A percentile compares a stretch with the other conserved stretches of the same genome.
phyloP scores from a whole-genome alignment of 768 basidiomycete genomes.

The Termitomyces titanicus region DNA sequence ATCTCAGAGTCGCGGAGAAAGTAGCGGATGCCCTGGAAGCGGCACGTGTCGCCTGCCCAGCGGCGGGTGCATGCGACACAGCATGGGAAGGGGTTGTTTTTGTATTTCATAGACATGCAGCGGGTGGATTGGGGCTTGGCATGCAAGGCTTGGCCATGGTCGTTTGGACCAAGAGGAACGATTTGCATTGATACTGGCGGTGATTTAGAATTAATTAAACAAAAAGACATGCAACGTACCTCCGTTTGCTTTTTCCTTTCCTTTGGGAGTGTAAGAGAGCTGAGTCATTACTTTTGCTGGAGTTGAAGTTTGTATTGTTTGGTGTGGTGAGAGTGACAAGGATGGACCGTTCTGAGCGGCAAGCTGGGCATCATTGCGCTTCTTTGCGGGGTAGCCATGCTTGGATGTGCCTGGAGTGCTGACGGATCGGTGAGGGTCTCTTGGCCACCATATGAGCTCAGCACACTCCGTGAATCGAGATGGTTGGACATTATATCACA shows the following conservation, averaged over 20 bases:
- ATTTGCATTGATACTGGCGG: slow-evolving; percentile 21
- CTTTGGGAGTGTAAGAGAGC: slow-evolving; percentile 36
- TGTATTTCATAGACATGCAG: slow-evolving; percentile 83
- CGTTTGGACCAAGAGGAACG: slow-evolving; percentile 25
- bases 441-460: slow-evolving; percentile 27
- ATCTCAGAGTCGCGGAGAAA: slow-evolving; percentile 62
- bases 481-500: slow-evolving; percentile 43
- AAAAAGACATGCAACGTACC: slow-evolving; percentile 11
- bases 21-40: slow-evolving; percentile 81
- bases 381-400: slow-evolving; percentile 69
- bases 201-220: background rate
- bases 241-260: slow-evolving; percentile 43
- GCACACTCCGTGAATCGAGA: slow-evolving; percentile 27
- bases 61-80: slow-evolving; percentile 83
- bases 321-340: too few species aligned
- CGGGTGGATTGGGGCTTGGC: slow-evolving; percentile 76
- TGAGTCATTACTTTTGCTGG: slow-evolving; percentile 44
- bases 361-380: slow-evolving; percentile 66
- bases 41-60: slow-evolving; percentile 85
- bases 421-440: slow-evolving; percentile 29
- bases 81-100: slow-evolving; percentile 66
- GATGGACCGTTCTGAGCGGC: slow-evolving; percentile 63
- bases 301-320: too few species aligned
- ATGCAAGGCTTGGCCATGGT: slow-evolving; percentile 31
- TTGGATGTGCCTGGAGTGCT: slow-evolving; percentile 51